Base-by-base conservation (phyloP, 257 asterid species). In the Solanum tarapatanum region DNA sequence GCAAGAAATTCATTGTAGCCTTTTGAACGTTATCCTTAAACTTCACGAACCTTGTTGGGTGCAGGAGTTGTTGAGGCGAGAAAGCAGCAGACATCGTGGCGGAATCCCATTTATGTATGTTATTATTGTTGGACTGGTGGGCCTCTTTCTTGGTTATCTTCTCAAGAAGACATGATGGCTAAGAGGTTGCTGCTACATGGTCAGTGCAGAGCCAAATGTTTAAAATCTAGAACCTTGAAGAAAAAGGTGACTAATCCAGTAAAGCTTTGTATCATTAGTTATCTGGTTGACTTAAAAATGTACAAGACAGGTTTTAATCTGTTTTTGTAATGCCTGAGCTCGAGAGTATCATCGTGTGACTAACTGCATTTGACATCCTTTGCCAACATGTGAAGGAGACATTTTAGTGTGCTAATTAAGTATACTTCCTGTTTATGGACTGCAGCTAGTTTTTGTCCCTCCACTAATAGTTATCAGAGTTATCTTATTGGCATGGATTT, bases 31-130 rank as follows among this genome's bases (percentile, higher is more conserved):
- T 80, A 8, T 26, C 68, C 41, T 80, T 45, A 26, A 26, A 16
- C 68, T 45, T 80, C 68, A 26, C 23, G 26, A 80, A 45, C 85
- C 87, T 87, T 69, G 62, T 83, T 79, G 70, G 77, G 11, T 88
- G 89, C 92, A 95, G 99, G 98, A 95, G 82, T 86, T 94, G 21
- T 90, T 94, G 96, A 93, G 92, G 94, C 98, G 94, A 70, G 93
- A 92, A 87, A 89, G 93, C 89, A 92, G 79, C 91, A 93, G 76
- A 89, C 90, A 85, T 89, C 86, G 87, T 23, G 94, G 95, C 33
- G 98, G 98, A 45, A 87, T 94, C 88, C 94, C 98, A 8, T 85
- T 94, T 88, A 90, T 92, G 88, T 96, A 95, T 37, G 98, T 94
- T 75, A 48, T 95, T 88, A 86, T 94, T 24, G 87, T 94, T 32